phyloP scores from a whole-genome alignment of 2,329 filamentous ascomycete genomes.

The Colletotrichum cuscutae region DNA sequence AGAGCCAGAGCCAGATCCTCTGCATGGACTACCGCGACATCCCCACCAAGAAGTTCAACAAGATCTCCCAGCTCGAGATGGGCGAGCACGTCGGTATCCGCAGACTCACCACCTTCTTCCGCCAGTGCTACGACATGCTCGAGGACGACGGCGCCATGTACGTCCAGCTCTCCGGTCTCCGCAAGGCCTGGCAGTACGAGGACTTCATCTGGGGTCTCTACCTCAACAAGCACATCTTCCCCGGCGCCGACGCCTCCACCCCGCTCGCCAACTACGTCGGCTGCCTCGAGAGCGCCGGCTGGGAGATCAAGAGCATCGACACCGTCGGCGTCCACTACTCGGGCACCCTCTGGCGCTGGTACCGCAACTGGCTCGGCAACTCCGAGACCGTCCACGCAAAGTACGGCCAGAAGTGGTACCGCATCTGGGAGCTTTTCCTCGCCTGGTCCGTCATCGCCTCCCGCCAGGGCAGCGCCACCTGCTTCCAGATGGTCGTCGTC shows the following conservation, averaged over 20 bases:
- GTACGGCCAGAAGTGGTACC: constrained; percentile 96
- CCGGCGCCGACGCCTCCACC: constrained; percentile 93
- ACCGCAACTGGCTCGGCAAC: constrained; percentile 98
- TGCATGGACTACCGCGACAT: constrained; percentile 99
- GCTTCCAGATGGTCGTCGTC: constrained; percentile 86
- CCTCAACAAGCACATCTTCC: constrained; percentile 99
- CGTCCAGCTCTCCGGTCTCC: constrained; percentile 93
- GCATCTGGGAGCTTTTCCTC: constrained; percentile 94
- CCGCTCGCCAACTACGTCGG: constrained; percentile 90
- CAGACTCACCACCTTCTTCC: constrained; percentile 83
- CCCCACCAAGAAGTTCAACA: constrained; percentile 85
- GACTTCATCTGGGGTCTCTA: constrained; percentile 98
- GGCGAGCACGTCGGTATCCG: constrained; percentile 97
- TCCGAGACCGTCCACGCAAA: constrained; percentile 91
- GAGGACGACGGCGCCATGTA: constrained; percentile 97
- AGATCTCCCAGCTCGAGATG: constrained; percentile 99
- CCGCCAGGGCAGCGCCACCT: constrained; percentile 84
- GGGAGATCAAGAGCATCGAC: constrained; percentile 91
- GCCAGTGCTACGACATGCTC: constrained; percentile 93
- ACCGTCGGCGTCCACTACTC: constrained; percentile 98
- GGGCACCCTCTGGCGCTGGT: constrained; percentile 97
- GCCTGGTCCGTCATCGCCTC: constrained; percentile 86
- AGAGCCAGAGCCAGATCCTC: constrained; percentile 90
- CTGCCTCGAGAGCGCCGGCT: constrained; percentile 82
- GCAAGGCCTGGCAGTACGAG: constrained; percentile 97